Base-by-base conservation (phyloP, 1,284 basidiomycete genomes). In the Tranzscheliella williamsii region DNA sequence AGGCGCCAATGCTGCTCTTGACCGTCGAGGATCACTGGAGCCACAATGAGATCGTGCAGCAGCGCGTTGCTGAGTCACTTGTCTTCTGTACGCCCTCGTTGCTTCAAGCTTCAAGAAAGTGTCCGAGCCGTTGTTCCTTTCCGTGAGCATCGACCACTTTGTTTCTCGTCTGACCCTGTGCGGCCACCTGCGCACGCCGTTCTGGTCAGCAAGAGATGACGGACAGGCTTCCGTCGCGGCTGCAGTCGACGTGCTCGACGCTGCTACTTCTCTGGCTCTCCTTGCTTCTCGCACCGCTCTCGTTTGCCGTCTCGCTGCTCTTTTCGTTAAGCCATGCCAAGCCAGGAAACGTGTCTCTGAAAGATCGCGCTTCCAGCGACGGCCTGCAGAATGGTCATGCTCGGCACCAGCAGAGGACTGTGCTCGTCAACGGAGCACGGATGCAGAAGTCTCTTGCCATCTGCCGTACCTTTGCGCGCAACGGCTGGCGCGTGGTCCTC, bases 391-490 rank as follows among this genome's bases (percentile, higher is more conserved):
- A 33, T 7, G 9, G 16, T 9, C 8, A 20, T 33, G 32, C 6
- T 22, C 7, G 6, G 18, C 6, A 37, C 17, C 13, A 18, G 23
- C 45, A 56, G 39, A 42, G 52, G n/a, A 75, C 61, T 16, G 80
- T 79, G 7, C 73, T 81, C 6, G 73, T 81, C 38, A 80, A 76
- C 46, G 80, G 80, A 23, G 79, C 78, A 16, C 64, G 79, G n/a
- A 80, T 79, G 76, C 72, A 78, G 20, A 81, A 80, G 46, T 75
- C 79, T 18, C 67, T 81, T 43, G 73, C 70, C 72, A 66, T 80
- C 26, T 78, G 76, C n/a, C 58, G 80, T 22, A 78, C 79, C 0
- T 77, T 81, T 49, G 76, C 76, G 21, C 66, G 75, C 35, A 76
- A 77, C 24, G 80, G 80, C n/a, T 80, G 76, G 70, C 65, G 69